These are phyloP conservation scores for Scutellaria barbata DNA, from an alignment of 257 asterid genomes.

Conservation along the genomic window DNA sequence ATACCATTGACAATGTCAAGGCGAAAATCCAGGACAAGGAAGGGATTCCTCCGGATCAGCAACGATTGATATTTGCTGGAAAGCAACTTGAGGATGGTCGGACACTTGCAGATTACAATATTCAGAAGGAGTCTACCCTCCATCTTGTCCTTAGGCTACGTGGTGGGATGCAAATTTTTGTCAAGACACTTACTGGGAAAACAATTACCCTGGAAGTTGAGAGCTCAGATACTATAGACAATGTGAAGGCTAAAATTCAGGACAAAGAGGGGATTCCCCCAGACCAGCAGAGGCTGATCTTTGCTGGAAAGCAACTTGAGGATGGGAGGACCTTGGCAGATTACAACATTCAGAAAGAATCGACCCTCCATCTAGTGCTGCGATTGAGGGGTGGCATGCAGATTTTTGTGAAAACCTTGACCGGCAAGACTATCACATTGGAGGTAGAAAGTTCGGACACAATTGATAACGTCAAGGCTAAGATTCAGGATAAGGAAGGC, in stretches of 20 bases:
- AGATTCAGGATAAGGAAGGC: conserved; percentile 39
- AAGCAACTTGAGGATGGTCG: conserved; percentile 39
- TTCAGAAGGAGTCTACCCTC: conserved; percentile 39
- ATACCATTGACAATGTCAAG: conserved; percentile 36
- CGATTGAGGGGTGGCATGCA: conserved; percentile 37
- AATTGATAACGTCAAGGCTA: conserved; percentile 32
- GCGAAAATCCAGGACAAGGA: conserved; percentile 36
- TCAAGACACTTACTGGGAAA: conserved; percentile 25
- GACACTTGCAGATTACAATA: conserved; percentile 36
- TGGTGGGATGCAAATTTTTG: conserved; percentile 39
- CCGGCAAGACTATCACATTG: conserved; percentile 32
- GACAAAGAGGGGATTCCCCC: conserved; percentile 38
- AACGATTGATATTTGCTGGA: conserved; percentile 32
- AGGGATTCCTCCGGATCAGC: conserved; percentile 37
- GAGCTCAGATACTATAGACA: conserved; percentile 31
- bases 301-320: conserved; percentile 39
- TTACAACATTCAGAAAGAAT: conserved; percentile 40
- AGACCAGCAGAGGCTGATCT: conserved; percentile 32
- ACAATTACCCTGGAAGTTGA: conserved; percentile 36
- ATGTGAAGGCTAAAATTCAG: conserved; percentile 35
- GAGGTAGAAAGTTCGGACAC: conserved; percentile 38
- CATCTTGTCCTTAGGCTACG: conserved; percentile 41
- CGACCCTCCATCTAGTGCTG: conserved; percentile 38
- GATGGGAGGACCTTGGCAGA: conserved; percentile 42
- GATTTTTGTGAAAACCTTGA: conserved; percentile 32